Conservation (phyloP, 2,329 filamentous ascomycete genomes). For the Diaporthe sp. region DNA sequence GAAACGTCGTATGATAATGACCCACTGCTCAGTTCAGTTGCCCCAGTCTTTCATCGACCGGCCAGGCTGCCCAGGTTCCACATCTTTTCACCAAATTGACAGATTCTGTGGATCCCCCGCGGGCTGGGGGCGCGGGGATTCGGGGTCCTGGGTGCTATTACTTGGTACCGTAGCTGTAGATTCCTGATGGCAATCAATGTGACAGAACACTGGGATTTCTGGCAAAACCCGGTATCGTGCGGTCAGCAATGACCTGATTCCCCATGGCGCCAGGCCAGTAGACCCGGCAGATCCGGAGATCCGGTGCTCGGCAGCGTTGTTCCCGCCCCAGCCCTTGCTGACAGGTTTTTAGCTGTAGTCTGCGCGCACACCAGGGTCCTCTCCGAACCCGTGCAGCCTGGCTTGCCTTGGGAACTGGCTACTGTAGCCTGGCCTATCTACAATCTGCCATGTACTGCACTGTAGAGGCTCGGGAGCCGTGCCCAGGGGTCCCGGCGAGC, state of each 20-base stretch:
- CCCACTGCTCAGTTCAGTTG: conserved; percentile 1
- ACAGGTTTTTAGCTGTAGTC: background rate
- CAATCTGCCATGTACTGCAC: background rate
- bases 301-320: background rate
- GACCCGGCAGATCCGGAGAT: conserved; percentile 30
- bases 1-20: conserved; percentile 12
- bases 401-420: background rate
- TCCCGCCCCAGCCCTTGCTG: conserved; percentile 5
- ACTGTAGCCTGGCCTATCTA: background rate
- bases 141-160: background rate
- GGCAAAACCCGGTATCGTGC: background rate
- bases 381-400: background rate
- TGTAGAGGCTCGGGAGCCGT: conserved; percentile 2
- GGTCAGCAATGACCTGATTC: conserved; percentile 32
- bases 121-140: background rate
- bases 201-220: background rate
- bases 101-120: conserved; percentile 24
- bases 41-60: background rate
- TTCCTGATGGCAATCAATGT: conserved; percentile 3
- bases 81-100: too few relatives aligned
- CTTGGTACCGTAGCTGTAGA: background rate
- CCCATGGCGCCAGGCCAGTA: conserved; percentile 14
- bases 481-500: conserved; percentile 4
- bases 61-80: background rate
- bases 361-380: conserved; percentile 20